Base-by-base conservation (phyloP, 2,329 filamentous ascomycete genomes). In the Zarea fungicola region DNA sequence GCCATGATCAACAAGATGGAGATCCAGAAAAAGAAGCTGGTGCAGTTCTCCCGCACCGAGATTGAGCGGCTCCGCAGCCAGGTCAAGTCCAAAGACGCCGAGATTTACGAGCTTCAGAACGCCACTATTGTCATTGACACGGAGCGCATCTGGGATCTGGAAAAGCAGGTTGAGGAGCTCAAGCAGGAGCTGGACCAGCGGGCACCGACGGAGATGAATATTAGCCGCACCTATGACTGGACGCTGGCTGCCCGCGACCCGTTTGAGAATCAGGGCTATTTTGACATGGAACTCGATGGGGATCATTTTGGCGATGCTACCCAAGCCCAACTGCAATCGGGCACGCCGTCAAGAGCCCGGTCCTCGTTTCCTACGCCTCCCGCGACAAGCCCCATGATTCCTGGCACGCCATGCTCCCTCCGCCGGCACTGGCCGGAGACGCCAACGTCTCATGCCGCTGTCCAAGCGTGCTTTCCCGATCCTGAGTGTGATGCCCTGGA, bases 1-100 rank as follows among this genome's bases (percentile, higher is more conserved):
- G 78, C 80, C 53, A 76, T 83, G 63, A 75, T 81, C 64, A 77
- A 81, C 58, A 60, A 62, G 11, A 73, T 80, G 46, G 65, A 73
- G 7, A 64, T 65, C 7, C 74, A 77, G 49, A 76, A 74, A 58
- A 69, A 64, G 36, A 65, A 62, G 14, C 64, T 66, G 35, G 63
- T 64, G 0, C 63, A 61, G 45, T 61, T 69, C 25, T 63, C 70
- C 9, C 66, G 65, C 36, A 65, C 63, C 0, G 76, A 84, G 58
- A 63, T 84, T 2, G 65, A 71, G 7, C 64, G 65, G 8, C 69
- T 85, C 9, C 71, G 63, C 34, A 59, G 61, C 0, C 72, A 80
- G 42, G 59, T 85, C 7, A 70, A 68, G 6, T 66, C 65, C 2
- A 73, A 72, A 35, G 77, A 81, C 49, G 66, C 67, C 1, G 76